Evolutionary conservation across 2,329 filamentous ascomycete genomes (phyloP), one percentile per base, ranked within the genome.

Genomic region (Pseudogymnoascus destructans): DNA sequence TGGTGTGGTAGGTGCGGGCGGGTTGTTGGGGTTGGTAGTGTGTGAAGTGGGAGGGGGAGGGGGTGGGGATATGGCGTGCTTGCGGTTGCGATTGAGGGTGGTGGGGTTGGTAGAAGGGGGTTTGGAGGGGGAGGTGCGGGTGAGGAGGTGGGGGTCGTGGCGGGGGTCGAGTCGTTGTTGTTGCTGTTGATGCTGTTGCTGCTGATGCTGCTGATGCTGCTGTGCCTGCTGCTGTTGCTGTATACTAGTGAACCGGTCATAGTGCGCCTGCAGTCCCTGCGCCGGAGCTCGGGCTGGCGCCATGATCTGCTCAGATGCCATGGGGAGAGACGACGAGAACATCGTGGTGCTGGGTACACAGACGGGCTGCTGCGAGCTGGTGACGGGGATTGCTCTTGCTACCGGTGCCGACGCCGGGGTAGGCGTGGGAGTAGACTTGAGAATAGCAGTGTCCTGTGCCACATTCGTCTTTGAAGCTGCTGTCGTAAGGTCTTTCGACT

Each of bases 221-320:
- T 64, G 65, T 6, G 63, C 62, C 60, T 66, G 67, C 19, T 66
- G 64, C 33, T 66, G 63, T 25, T 61, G 57, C 25, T 63, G 61
- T 58, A 64, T 55, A 56, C 61, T 65, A 58, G 63, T 61, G 62
- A 69, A 69, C 40, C 63, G 63, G 38, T 68, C 66, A 58, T 68
- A 69, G 59, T 69, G 68, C 13, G 68, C 68, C 42, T 69, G 67
- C 3, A 70, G 58, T 7, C 68, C 68, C 59, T 69, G 66, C 10
- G 66, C 65, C 49, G 63, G 63, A 59, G 67, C 64, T 10, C 66
- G 65, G 59, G 62, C 60, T n/a, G 62, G 59, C 25, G 67, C 62
- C n/a, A 59, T 57, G 27, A 57, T 63, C 56, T 65, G 64, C 54
- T 66, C 63, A 13, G 64, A 33, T 5, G 36, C 36, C 36, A 40